Conservation (phyloP, 352 stramenopile species). For the Saprolegnia diclina region DNA sequence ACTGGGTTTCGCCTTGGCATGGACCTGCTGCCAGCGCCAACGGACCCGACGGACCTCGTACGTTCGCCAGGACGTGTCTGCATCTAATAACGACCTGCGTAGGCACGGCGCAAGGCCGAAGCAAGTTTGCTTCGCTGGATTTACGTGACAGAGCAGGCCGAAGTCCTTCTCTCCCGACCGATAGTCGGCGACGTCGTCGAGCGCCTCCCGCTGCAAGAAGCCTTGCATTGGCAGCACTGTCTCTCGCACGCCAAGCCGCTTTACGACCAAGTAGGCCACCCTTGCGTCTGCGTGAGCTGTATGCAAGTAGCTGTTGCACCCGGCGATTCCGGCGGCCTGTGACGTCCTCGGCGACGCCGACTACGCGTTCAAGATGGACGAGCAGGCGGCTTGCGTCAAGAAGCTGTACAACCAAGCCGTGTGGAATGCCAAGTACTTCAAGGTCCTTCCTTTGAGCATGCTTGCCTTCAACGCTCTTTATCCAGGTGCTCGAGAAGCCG, state of each 20-base stretch:
- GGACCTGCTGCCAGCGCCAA: background rate
- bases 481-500: constrained; percentile 16
- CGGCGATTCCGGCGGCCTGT: background rate
- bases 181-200: constrained; percentile 14
- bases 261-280: constrained; percentile 14
- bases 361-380: constrained; percentile 5
- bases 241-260: background rate
- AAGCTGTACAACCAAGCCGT: constrained; percentile 26
- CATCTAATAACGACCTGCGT: background rate
- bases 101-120: constrained; percentile 4
- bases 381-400: constrained; percentile 5
- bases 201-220: constrained; percentile 12
- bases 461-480: background rate
- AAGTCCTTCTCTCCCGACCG: background rate
- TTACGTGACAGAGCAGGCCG: constrained; percentile 20
- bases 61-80: background rate
- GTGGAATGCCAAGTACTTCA: constrained; percentile 28
- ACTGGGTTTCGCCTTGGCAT: constrained; percentile 12
- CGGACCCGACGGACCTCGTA: background rate
- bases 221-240: constrained; percentile 18
- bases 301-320: background rate
- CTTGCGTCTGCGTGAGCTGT: background rate
- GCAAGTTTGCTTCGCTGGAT: constrained; percentile 18
- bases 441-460: background rate
- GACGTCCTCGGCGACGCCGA: background rate